Evolutionary conservation across 805 yeast genomes (phyloP).

Genomic region (Komagataella phaffii): DNA sequence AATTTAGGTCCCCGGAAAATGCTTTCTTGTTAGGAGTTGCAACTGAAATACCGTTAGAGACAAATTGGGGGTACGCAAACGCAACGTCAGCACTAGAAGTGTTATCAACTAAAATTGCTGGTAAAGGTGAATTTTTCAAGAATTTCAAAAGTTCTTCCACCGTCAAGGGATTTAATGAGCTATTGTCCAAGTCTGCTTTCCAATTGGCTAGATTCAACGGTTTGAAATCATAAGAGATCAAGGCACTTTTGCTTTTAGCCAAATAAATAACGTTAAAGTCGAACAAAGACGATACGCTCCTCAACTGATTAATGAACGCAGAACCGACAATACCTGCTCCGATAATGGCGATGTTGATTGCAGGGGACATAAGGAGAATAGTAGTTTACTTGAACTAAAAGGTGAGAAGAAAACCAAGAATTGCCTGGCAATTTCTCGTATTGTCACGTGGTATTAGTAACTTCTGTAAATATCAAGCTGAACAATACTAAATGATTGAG

Average conservation of each 20-base stretch:
- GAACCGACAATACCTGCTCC: conserved; percentile 96
- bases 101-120: conserved; percentile 85
- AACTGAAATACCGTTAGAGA: conserved; percentile 70
- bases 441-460: background rate
- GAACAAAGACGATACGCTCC: conserved; percentile 38
- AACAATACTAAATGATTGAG: no score
- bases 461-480: background rate
- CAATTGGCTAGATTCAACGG: conserved; percentile 58
- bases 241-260: conserved; percentile 61
- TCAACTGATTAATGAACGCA: conserved; percentile 75
- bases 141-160: conserved; percentile 46
- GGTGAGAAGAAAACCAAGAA: background rate
- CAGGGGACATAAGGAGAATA: conserved; percentile 22
- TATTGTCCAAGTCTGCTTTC: conserved; percentile 30
- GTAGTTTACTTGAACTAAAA: background rate
- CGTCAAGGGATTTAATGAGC: conserved; percentile 35
- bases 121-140: conserved; percentile 53
- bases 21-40: conserved; percentile 99
- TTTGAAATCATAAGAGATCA: conserved; percentile 52
- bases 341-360: conserved; percentile 58
- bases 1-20: conserved; percentile 59
- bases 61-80: conserved; percentile 58
- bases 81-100: conserved; percentile 80
- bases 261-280: conserved; percentile 68
- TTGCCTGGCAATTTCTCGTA: background rate